A percentile compares a stretch with the other conserved stretches of the same genome.
These are phyloP conservation scores for Hymenoscyphus fraxineus DNA, from an alignment of 2,329 filamentous ascomycete genomes.

Conservation along the genomic window DNA sequence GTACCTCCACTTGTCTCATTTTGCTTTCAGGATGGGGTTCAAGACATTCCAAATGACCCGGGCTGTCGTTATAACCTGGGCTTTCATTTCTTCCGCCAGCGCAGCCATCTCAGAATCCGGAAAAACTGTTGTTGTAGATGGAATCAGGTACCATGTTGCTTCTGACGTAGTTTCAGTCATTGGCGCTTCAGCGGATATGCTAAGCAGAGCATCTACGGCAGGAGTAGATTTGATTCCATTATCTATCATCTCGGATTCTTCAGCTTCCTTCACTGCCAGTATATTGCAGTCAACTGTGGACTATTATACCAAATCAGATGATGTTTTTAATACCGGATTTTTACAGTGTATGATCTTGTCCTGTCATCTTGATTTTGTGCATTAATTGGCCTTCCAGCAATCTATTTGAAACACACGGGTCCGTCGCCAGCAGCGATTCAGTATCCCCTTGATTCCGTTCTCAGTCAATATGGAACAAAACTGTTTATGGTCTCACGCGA, in stretches of 20 bases:
- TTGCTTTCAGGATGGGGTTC: not conserved
- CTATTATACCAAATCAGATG: slow-evolving; percentile 15
- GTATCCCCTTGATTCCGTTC: slow-evolving; percentile 17
- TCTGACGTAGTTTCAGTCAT: slow-evolving; percentile 25
- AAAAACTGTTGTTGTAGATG: slow-evolving; percentile 29
- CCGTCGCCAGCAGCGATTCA: slow-evolving; percentile 10
- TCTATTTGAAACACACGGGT: slow-evolving; percentile 20
- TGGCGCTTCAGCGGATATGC: slow-evolving; percentile 15
- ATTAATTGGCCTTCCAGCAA: slow-evolving; percentile 12
- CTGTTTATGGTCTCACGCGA: slow-evolving; percentile 21
- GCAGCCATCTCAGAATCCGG: slow-evolving; percentile 17
- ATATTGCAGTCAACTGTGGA: slow-evolving; percentile 20
- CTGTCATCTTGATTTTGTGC: not conserved
- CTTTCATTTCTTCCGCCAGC: slow-evolving; percentile 4
- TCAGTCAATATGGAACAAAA: slow-evolving; percentile 23
- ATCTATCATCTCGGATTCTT: slow-evolving; percentile 25
- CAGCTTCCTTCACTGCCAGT: slow-evolving; percentile 19
- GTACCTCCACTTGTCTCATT: not conserved
- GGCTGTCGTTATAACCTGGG: slow-evolving; percentile 6
- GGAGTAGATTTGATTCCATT: slow-evolving; percentile 27
- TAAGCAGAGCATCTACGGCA: slow-evolving; percentile 15
- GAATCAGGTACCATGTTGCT: slow-evolving; percentile 34
- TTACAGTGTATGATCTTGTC: slow-evolving; percentile 22
- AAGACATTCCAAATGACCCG: not conserved
- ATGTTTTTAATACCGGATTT: slow-evolving; percentile 31